Evolutionary conservation across 805 yeast genomes (phyloP), one percentile per base, ranked within the genome.

Genomic region (Kuraishia cidri): DNA sequence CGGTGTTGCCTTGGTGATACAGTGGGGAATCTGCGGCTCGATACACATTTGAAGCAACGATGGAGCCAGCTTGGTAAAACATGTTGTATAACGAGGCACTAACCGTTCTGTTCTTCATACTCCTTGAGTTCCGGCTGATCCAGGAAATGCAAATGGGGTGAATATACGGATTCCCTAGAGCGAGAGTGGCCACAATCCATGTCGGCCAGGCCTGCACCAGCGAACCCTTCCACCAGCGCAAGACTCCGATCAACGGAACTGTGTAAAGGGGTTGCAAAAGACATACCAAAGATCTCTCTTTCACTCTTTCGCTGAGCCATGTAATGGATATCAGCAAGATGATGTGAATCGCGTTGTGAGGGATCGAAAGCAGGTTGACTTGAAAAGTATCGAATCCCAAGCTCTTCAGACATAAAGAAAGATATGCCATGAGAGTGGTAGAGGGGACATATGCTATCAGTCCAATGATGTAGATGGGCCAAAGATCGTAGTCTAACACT

Each of bases 21-120:
- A 59, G 43, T 0, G 85, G 84, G 23, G 55, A 54, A 44, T 78
- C 85, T 34, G 68, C 72, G 4, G 47, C 46, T 31, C 76, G 52
- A 48, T 77, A 78, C 3, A 78, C 64, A 41, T 75, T 64, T 12
- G 71, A 50, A 5, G 70, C 60, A 4, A 65, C 54, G 27, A 78
- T 69, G 20, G 56, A 50, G 1, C 71, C 75, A 1, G 67, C 50
- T 44, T 77, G 84, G 1, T 68, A 66, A 43, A 60, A 64, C 53
- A 75, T 72, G 44, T 76, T 78, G 40, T 67, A 73, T 36, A 76
- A 37, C 1, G 83, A 74, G 0, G 80, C 66, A 5, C 78, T 64
- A 4, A 78, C 70, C 0, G 83, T 69, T 38, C 84, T 55, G 4
- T 72, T 51, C 6, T 77, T 50, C 11, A 77, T 79, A 0, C 78